A percentile compares a stretch with the other conserved stretches of the same genome.
These are phyloP conservation scores for Yamadazyma tumulicola DNA, from an alignment of 805 yeast species.

Conservation along the genomic window DNA sequence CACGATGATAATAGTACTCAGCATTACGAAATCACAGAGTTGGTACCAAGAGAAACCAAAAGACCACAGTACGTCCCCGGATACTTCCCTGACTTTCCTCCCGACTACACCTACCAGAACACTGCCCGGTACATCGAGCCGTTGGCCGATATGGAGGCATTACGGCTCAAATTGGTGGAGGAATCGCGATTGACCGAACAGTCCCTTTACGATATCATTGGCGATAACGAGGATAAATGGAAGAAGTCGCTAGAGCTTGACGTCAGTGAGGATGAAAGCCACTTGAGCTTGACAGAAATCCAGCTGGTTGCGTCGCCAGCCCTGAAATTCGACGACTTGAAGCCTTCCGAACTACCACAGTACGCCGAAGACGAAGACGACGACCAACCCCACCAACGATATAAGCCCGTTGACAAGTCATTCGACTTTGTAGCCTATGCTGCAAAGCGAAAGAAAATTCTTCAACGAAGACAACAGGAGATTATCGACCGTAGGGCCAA, in stretches of 20 bases:
- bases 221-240: constrained; percentile 26
- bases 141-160: constrained; percentile 63
- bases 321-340: constrained; percentile 11
- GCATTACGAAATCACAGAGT: constrained; percentile 46
- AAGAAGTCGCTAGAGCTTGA: constrained; percentile 3
- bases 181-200: constrained; percentile 80
- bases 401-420: constrained; percentile 4
- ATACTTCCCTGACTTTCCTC: constrained; percentile 88
- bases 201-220: constrained; percentile 63
- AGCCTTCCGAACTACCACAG: constrained; percentile 12
- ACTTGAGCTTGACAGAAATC: constrained; percentile 7
- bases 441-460: constrained; percentile 38
- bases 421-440: constrained; percentile 63
- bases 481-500: constrained; percentile 16
- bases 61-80: constrained; percentile 52
- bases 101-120: constrained; percentile 84
- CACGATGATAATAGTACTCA: constrained; percentile 45
- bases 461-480: constrained; percentile 24
- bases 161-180: constrained; percentile 68
- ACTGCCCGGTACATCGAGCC: constrained; percentile 67
- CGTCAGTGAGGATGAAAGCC: constrained; percentile 7
- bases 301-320: constrained; percentile 6
- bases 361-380: constrained; percentile 9
- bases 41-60: constrained; percentile 50
- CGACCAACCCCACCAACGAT: constrained; percentile 2